Evolutionary conservation across 2,329 filamentous ascomycete species (phyloP), one percentile per base, ranked within the genome.

Genomic region (Keithomyces neogunnii): DNA sequence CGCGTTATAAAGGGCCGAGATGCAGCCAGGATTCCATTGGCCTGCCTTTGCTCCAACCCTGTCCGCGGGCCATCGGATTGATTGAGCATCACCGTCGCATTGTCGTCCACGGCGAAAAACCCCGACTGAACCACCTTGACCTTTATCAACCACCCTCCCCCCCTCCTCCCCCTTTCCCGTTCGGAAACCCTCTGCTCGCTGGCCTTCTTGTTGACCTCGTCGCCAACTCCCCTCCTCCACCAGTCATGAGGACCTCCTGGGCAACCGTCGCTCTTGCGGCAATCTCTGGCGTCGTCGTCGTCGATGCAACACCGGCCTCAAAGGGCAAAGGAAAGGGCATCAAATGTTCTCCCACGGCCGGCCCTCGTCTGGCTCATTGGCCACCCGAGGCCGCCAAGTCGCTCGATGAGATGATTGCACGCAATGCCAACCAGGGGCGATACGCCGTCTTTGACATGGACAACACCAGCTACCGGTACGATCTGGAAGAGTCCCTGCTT

Each of bases 361-460:
- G 46, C 4, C 50, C 50, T 28, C 32, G 32, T 9, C 45, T 53
- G 38, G 39, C 26, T 6, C 69, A 71, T 55, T 72, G 69, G 69
- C 69, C 69, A 5, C 48, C 56, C 4, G 55, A 59, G 5, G 69
- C 69, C 0, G 69, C 69, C 4, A 58, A 58, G 29, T 59, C 63
- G 3, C 61, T 72, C 46, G 60, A 68, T 51, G 56, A 56, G 35
- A 69, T 72, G 69, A 71, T 72, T 50, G 56, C 59, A 1, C 57
- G 57, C 49, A 71, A 72, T 50, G 67, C 67, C 28, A 60, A 71
- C 60, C 55, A 61, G 45, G 66, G 66, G 29, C 62, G 63, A 48
- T 72, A 69, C 44, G 69, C 69, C 10, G 63, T 68, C 29, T 72
- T 72, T 45, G 69, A 73, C 60, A 73, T 73, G 71, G 71, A 73